These are phyloP conservation scores for Apiospora koreana DNA, from an alignment of 2,329 filamentous ascomycete genomes.

Conservation along the genomic window DNA sequence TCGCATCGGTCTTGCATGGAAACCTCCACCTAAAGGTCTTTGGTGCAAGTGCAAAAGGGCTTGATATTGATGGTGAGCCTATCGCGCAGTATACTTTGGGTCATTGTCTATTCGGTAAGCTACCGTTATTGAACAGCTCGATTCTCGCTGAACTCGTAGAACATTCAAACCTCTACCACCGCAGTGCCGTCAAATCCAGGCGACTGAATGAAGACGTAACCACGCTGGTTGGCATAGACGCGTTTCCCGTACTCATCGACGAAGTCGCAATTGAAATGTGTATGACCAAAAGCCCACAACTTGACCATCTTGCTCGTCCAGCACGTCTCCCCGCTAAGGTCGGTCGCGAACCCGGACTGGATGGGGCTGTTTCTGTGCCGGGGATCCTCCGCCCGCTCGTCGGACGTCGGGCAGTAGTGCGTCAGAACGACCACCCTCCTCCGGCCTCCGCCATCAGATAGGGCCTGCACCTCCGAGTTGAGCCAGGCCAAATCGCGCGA, in stretches of 20 bases:
- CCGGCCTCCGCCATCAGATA: slow-evolving; percentile 17
- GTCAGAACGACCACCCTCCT: slow-evolving; percentile 40
- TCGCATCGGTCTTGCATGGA: background rate
- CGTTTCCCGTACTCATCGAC: slow-evolving; percentile 31
- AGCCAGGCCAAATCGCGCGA: slow-evolving; percentile 44
- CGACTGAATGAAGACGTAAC: slow-evolving; percentile 36
- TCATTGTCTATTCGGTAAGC: too few relatives aligned
- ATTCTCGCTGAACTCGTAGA: too few relatives aligned
- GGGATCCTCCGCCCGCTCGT: slow-evolving; percentile 35
- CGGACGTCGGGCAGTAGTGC: slow-evolving; percentile 43
- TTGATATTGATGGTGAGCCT: background rate
- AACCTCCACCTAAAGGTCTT: background rate
- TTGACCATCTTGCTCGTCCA: slow-evolving; percentile 37
- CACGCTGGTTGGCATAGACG: slow-evolving; percentile 41
- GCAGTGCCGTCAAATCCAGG: background rate
- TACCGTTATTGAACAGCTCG: too few relatives aligned
- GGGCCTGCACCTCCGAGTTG: slow-evolving; percentile 34
- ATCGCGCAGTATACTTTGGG: background rate
- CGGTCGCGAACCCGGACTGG: slow-evolving; percentile 38
- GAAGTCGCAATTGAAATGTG: slow-evolving; percentile 48
- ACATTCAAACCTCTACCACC: background rate
- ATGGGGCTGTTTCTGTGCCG: slow-evolving; percentile 32
- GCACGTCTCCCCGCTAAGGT: slow-evolving; percentile 37
- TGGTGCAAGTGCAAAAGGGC: background rate
- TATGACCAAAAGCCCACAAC: slow-evolving; percentile 52